Evolutionary conservation across 2,329 filamentous ascomycete genomes (phyloP).

Genomic region (Fusarium zealandicum): DNA sequence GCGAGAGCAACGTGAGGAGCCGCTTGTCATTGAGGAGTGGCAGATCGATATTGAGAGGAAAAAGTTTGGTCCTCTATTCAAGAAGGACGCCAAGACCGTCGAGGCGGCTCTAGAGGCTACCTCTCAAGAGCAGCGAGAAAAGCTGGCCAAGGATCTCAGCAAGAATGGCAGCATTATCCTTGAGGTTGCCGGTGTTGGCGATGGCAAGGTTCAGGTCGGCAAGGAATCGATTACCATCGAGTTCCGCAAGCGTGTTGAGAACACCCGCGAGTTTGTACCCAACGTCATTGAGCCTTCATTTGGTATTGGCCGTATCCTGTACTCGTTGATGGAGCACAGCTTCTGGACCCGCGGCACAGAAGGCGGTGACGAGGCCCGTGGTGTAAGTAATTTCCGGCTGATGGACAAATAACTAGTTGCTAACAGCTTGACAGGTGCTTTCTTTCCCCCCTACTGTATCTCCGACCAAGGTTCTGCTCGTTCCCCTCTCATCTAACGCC

Average conservation of each 20-base stretch:
- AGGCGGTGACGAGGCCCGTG: conserved; percentile 75
- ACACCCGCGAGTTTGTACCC: conserved; percentile 88
- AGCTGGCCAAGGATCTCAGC: conserved; percentile 76
- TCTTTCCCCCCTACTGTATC: conserved; percentile 71
- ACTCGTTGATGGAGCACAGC: conserved; percentile 90
- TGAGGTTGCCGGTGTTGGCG: conserved; percentile 70
- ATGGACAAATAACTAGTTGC: background rate
- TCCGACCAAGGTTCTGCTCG: conserved; percentile 94
- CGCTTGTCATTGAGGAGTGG: conserved; percentile 84
- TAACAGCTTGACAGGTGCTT: conserved; percentile 53
- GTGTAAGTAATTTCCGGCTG: conserved; percentile 65
- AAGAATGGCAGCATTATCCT: conserved; percentile 78
- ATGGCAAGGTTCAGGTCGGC: conserved; percentile 79
- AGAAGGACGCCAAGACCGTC: conserved; percentile 89
- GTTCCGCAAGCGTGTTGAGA: conserved; percentile 81
- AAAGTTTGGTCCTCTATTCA: conserved; percentile 93
- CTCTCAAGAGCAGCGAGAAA: conserved; percentile 81
- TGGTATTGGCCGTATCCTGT: conserved; percentile 93
- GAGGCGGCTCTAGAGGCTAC: conserved; percentile 79
- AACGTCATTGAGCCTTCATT: conserved; percentile 98
- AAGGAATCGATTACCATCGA: conserved; percentile 85
- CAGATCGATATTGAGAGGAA: conserved; percentile 90
- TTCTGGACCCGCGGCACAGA: conserved; percentile 83
- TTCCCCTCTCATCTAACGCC: conserved; percentile 82
- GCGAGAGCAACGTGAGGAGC: conserved; percentile 79